Conservation (phyloP, 768 basidiomycete genomes). For the Cyathus striatus region DNA sequence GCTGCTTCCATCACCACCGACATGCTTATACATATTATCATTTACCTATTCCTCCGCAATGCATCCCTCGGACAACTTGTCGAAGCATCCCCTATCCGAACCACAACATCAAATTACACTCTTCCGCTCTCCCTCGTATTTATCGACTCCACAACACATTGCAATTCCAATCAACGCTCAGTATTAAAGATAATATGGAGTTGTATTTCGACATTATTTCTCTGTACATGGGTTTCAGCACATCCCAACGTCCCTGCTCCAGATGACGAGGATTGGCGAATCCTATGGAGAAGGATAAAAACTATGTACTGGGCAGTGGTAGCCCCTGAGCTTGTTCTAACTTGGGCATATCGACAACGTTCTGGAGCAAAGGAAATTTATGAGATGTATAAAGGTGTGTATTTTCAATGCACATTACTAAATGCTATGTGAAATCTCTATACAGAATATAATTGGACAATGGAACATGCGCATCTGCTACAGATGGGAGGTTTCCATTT, state of each 20-base stretch:
- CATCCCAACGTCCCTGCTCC: not conserved
- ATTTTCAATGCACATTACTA: too few species aligned
- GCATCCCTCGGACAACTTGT: too few species aligned
- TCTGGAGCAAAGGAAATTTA: not conserved
- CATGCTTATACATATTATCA: too few species aligned
- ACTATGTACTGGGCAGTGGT: not conserved
- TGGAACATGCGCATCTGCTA: constrained; percentile 2
- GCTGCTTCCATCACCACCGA: too few species aligned
- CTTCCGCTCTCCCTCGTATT: too few species aligned
- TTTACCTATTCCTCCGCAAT: too few species aligned
- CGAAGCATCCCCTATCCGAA: too few species aligned
- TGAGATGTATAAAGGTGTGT: not conserved
- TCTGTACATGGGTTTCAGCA: not conserved
- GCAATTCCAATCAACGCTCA: too few species aligned
- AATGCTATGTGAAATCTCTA: not conserved
- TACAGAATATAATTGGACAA: not conserved
- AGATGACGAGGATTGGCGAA: not conserved
- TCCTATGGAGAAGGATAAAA: not conserved
- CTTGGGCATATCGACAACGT: not conserved
- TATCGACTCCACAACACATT: too few species aligned
- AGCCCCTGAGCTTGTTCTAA: not conserved
- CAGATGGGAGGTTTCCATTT: constrained; percentile 5
- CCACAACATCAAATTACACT: too few species aligned
- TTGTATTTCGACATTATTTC: too few species aligned
- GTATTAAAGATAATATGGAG: too few species aligned